Percentiles rank a stretch among this genome's conserved stretches.
Evolutionary conservation across 2,329 filamentous ascomycete species (phyloP).

Genomic region (Remersonia thermophila): DNA sequence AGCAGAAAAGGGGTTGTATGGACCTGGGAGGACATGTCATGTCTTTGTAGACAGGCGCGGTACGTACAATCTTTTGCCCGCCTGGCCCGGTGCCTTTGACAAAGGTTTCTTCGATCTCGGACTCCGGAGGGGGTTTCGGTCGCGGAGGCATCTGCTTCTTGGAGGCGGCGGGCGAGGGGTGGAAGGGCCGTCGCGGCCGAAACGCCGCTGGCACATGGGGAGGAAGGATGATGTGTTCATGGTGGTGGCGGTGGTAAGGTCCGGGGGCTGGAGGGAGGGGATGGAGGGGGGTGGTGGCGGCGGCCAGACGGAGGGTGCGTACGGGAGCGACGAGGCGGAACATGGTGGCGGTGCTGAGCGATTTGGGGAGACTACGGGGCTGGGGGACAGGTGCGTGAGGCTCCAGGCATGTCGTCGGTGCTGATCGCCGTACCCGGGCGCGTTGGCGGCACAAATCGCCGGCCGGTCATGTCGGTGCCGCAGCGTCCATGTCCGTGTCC

Average conservation of each 20-base stretch:
- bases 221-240: too few species aligned
- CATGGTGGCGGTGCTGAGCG: too few species aligned
- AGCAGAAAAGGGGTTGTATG: conserved; percentile 2
- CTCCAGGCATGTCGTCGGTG: conserved; percentile 2
- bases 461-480: too few species aligned
- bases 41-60: too few species aligned
- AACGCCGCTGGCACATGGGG: too few species aligned
- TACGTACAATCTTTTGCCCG: conserved; percentile 84
- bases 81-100: conserved; percentile 87
- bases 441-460: too few species aligned
- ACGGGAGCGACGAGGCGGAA: conserved; percentile 2
- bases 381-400: background rate
- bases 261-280: background rate
- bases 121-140: conserved; percentile 57
- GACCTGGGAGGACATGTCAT: too few species aligned
- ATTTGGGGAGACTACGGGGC: too few species aligned
- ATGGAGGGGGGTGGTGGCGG: too few species aligned
- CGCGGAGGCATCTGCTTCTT: conserved; percentile 62
- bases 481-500: too few species aligned
- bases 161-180: conserved; percentile 18
- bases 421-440: background rate
- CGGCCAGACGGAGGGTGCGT: background rate
- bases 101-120: conserved; percentile 72
- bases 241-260: background rate
- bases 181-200: conserved; percentile 18